Evolutionary conservation across 805 yeast species (phyloP), one percentile per base, ranked within the genome.

Genomic region (Starmerella davenportii): DNA sequence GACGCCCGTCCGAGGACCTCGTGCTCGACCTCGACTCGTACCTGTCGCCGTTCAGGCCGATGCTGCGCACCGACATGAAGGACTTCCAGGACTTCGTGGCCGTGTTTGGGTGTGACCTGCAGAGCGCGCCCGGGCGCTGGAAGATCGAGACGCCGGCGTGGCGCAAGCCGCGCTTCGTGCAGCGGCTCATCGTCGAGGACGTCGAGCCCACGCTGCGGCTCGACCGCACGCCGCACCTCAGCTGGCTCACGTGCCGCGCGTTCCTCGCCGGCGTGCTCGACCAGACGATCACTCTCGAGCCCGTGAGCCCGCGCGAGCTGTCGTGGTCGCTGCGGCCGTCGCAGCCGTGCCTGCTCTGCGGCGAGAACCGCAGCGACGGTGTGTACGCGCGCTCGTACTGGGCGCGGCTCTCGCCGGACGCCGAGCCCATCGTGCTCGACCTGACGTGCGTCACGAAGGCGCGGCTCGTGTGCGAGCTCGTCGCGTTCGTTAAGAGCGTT

Each of bases 291-390:
- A 65, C 73, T 3, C 74, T 87, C 30, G 93, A 84, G 57, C 98
- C 98, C 0, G 69, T 85, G 7, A 72, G 81, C 37, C 85, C 87
- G 0, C 67, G 77, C 30, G 84, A 85, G 51, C 92, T 79, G 55
- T 69, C 72, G 1, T 77, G 76, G 55, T 40, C 52, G 24, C 37
- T 36, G 11, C 43, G 54, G 20, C 69, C 79, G 18, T 64, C 67
- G 37, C 72, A 72, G 2, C 72, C 84, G 4, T 87, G 96, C 59
- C 65, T 84, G 4, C 63, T 87, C 32, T 87, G 96, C 61, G 87
- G 85, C 4, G 95, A 85, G 56, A 53, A 59, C 11, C 66, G 93
- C 43, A 67, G 69, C 51, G 81, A 74, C 50, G 66, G 71, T 39
- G 62, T 79, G 47, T 84, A 80, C 57, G 76, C 87, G 2, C 69